Base-by-base conservation (phyloP, 2,329 filamentous ascomycete species). In the Triangularia verruculosa region DNA sequence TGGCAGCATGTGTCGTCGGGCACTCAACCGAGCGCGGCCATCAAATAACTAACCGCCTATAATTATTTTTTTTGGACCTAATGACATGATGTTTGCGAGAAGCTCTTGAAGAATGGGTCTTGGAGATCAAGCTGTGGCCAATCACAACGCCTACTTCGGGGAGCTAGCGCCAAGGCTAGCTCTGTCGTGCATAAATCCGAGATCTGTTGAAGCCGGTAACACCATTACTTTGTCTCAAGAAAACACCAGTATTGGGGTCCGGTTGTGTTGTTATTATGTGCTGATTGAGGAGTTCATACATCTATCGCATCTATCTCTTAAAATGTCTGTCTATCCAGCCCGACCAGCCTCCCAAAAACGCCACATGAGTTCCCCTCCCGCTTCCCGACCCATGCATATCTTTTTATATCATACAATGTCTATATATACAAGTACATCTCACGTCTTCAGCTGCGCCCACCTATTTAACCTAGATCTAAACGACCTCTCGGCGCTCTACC, bases 401-500 rank as follows among this genome's bases (percentile, higher is more conserved):
- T 32, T 17, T 27, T 57, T 34, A 28, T 20, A 20, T 32, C 54
- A 65, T 71, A 71, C 68, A 71, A 34, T 34, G 59, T 66, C 62
- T 68, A 66, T 57, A 24, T 51, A 47, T 59, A 47, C 56, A 62
- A 57, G 62, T 61, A 64, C 62, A 25, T 58, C 51, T 28, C 27
- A 53, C 43, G 15, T 51, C n/a, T 52, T 54, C 51, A 24, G n/a
- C 22, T 28, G 51, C 25, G 20, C 15, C 24, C 25, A 15, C 27
- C 51, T 54, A 54, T 54, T 7, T 25, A 17, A 8, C 17, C 22
- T 54, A 54, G 22, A 54, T 54, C 58, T 64, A 68, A 27, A 56
- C 66, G 17, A 71, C 63, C 55, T 71, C 69, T 6, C 61, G 62
- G 52, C 68, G 67, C 65, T 77, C 75, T 34, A 70, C 17, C 11